A percentile compares a stretch with the other conserved stretches of the same genome.
Conservation (phyloP, 148 eudicot genomes). For the Beta vulgaris region DNA sequence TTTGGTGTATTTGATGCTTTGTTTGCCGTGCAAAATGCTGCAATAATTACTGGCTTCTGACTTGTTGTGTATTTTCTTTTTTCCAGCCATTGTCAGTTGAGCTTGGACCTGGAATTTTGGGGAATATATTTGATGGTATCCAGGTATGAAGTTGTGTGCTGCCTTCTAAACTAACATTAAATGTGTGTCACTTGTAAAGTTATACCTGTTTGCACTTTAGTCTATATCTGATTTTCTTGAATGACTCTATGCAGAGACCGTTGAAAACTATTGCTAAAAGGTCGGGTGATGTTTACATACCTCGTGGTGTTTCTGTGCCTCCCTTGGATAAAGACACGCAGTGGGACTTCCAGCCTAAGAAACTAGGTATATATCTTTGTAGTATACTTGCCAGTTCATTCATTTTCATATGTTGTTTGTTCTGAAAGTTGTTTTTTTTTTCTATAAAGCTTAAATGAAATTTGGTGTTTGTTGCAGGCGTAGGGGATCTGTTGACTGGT, state of each 20-base stretch:
- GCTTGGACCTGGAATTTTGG: slow-evolving; percentile 95
- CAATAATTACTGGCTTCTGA: not conserved
- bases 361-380: slow-evolving; percentile 44
- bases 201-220: not conserved
- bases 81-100: slow-evolving; percentile 95
- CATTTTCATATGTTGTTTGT: not conserved
- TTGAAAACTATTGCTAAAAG: slow-evolving; percentile 83
- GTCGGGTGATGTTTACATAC: slow-evolving; percentile 96
- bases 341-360: slow-evolving; percentile 96
- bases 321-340: slow-evolving; percentile 88
- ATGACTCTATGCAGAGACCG: slow-evolving; percentile 68
- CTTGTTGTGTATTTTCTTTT: slow-evolving; percentile 16
- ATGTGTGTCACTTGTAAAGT: no score
- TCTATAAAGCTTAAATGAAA: slow-evolving; percentile 3
- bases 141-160: slow-evolving; percentile 52
- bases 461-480: slow-evolving; percentile 52
- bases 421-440: not conserved
- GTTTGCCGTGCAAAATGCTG: not conserved
- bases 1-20: not conserved
- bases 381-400: slow-evolving; percentile 6
- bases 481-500: slow-evolving; percentile 90
- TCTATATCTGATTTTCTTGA: slow-evolving; percentile 2
- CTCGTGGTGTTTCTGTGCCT: slow-evolving; percentile 98
- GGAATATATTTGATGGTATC: slow-evolving; percentile 96
- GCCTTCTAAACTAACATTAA: not conserved